These are phyloP conservation scores for Rostrohypoxylon terebratum DNA, from an alignment of 495 filamentous ascomycete species.

Conservation along the genomic window DNA sequence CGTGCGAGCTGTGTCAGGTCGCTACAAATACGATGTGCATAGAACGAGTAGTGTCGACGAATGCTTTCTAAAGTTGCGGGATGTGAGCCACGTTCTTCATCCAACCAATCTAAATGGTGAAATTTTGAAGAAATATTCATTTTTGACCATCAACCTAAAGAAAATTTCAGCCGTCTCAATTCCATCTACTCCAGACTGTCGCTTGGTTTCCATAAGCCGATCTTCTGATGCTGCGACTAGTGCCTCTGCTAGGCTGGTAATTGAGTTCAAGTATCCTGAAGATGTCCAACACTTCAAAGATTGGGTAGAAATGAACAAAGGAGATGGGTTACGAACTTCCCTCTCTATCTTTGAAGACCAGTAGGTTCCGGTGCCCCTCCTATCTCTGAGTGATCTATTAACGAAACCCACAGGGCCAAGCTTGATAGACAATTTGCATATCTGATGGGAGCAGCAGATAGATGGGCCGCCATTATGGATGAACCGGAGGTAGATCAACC, in stretches of 20 bases:
- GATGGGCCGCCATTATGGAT: slow-evolving; percentile 6
- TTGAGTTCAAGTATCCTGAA: slow-evolving; percentile 36
- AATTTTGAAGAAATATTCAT: slow-evolving; percentile 26
- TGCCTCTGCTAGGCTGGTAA: slow-evolving; percentile 24
- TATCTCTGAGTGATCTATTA: slow-evolving; percentile 14
- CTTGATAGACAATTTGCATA: slow-evolving; percentile 32
- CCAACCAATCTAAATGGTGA: slow-evolving; percentile 25
- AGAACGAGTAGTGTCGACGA: slow-evolving; percentile 5
- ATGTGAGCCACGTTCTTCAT: slow-evolving; percentile 32
- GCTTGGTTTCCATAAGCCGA: slow-evolving; percentile 19
- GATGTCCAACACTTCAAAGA: slow-evolving; percentile 29
- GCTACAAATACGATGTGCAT: slow-evolving; percentile 28
- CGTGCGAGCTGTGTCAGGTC: slow-evolving; percentile 41
- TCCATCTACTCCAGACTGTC: slow-evolving; percentile 12
- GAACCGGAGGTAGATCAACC: neutral
- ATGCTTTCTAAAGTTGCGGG: slow-evolving; percentile 36
- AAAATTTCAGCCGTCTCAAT: neutral
- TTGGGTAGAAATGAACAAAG: slow-evolving; percentile 28
- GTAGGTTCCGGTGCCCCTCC: slow-evolving; percentile 23
- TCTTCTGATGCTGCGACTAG: slow-evolving; percentile 6
- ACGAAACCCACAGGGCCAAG: slow-evolving; percentile 28
- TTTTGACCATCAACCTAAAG: slow-evolving; percentile 37
- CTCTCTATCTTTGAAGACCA: neutral
- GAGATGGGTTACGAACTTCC: neutral
- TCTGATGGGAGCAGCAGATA: slow-evolving; percentile 17